Evolutionary conservation across 495 filamentous ascomycete genomes (phyloP).

Genomic region (Lichina pygmaea): DNA sequence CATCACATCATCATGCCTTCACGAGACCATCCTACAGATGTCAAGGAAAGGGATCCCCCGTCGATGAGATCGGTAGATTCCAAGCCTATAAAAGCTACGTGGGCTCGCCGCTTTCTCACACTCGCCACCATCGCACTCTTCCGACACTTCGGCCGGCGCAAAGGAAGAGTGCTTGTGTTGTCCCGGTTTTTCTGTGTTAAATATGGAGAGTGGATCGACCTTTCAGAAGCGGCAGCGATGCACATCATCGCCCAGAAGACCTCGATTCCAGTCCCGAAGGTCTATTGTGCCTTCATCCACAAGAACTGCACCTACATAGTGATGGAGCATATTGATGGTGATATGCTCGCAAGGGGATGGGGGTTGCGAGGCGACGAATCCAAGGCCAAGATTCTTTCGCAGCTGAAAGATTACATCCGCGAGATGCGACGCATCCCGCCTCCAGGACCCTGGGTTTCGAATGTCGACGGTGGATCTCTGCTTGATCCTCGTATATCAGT

Average conservation of each 20-base stretch:
- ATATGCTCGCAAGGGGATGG: slow-evolving; percentile 13
- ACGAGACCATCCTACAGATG: too few relatives aligned
- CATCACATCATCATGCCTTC: too few relatives aligned
- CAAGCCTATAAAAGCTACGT: too few relatives aligned
- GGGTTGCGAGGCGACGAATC: slow-evolving; percentile 6
- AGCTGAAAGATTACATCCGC: slow-evolving; percentile 15
- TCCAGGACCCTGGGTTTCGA: slow-evolving; percentile 10
- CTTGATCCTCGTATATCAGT: slow-evolving; percentile 15
- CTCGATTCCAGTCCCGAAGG: slow-evolving; percentile 22
- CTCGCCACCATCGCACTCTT: background rate
- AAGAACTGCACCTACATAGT: slow-evolving; percentile 19
- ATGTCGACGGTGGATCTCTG: slow-evolving; percentile 16
- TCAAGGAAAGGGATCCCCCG: too few relatives aligned
- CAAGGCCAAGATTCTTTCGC: slow-evolving; percentile 16
- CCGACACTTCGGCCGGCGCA: background rate
- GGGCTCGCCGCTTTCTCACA: background rate
- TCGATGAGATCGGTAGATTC: too few relatives aligned
- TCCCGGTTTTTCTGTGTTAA: slow-evolving; percentile 10
- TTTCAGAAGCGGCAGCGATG: slow-evolving; percentile 23
- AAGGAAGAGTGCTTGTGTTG: background rate
- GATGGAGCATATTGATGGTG: slow-evolving; percentile 23
- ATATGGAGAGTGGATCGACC: slow-evolving; percentile 11
- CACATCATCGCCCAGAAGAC: slow-evolving; percentile 19
- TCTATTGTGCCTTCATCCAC: slow-evolving; percentile 20
- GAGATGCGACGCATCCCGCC: slow-evolving; percentile 17